Evolutionary conservation across 2,329 filamentous ascomycete genomes (phyloP), one percentile per base, ranked within the genome.

Genomic region (Aspergillus ibericus): DNA sequence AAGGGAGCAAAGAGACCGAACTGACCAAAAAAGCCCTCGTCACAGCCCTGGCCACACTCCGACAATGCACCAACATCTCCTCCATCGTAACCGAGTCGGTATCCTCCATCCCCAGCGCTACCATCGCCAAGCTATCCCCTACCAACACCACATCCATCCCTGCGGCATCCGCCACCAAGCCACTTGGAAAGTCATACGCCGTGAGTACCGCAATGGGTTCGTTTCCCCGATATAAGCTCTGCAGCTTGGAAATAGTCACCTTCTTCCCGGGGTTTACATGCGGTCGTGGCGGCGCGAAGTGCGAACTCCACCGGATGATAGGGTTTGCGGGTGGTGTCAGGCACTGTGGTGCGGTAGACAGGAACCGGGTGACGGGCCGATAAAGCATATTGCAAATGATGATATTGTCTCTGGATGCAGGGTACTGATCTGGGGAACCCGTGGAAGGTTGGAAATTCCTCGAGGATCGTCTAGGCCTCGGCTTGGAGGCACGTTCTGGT

Each of bases 121-220:
- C 95, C 95, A 99, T 98, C 59, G 93, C 93, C 59, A 98, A 79
- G 71, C 92, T 96, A 76, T 98, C 93, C 15, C 93, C 93, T 1
- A 97, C 93, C 7, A 98, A 84, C 44, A 97, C 81, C 63, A 97
- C 86, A 68, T 98, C 93, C 84, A 97, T 95, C 53, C 93, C 95
- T 0, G 92, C 92, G 56, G 88, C 86, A 73, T 98, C 95, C 60
- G 93, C 95, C 7, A 98, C 80, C 90, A 95, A 49, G 0, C 89
- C 93, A 64, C 89, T 93, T 3, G 95, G 93, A 68, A 98, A 99
- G 78, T 99, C 95, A 77, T 98, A 91, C 3, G 95, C 95, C 0
- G 95, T 99, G 67, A 98, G 86, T 82, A 97, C 88, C 58, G 91
- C 88, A 69, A 99, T 99, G 59, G 93, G 93, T 68, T 96, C 92